Percentiles rank a stretch among this genome's conserved stretches.
Conservation (phyloP, 2,329 filamentous ascomycete genomes). For the Cladosporium sp. region DNA sequence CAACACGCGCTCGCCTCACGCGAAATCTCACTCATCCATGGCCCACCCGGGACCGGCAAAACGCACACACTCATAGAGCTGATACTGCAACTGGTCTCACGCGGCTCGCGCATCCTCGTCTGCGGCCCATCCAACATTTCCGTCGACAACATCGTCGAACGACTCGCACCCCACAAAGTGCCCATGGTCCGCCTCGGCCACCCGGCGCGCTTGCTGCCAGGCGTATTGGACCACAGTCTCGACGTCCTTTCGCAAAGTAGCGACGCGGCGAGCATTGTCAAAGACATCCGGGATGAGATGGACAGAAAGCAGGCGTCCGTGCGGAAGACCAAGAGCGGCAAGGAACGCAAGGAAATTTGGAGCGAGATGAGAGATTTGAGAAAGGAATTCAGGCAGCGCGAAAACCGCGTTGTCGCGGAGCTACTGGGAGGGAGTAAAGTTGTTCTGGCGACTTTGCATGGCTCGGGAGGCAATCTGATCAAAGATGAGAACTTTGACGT, state of each 20-base stretch:
- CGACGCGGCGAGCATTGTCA: conserved; percentile 82
- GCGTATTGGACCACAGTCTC: conserved; percentile 82
- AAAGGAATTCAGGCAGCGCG: conserved; percentile 82
- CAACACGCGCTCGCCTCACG: conserved; percentile 78
- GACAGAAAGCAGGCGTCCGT: conserved; percentile 86
- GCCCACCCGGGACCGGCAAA: conserved; percentile 93
- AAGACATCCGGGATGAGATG: conserved; percentile 88
- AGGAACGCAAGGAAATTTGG: conserved; percentile 78
- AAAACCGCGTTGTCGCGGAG: conserved; percentile 73
- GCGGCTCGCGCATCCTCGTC: conserved; percentile 73
- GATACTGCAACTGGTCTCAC: conserved; percentile 81
- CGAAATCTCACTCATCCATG: conserved; percentile 88
- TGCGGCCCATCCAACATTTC: conserved; percentile 96
- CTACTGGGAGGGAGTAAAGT: conserved; percentile 77
- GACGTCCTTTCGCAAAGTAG: conserved; percentile 89
- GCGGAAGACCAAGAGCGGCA: conserved; percentile 76
- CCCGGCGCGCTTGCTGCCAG: conserved; percentile 82
- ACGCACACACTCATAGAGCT: conserved; percentile 95
- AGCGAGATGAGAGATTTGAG: conserved; percentile 77
- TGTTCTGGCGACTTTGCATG: conserved; percentile 88
- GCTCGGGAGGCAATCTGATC: conserved; percentile 80
- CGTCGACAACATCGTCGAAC: conserved; percentile 96
- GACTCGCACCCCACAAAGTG: conserved; percentile 77
- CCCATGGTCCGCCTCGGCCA: conserved; percentile 89
- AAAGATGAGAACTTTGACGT: conserved; percentile 81